These are phyloP conservation scores for Neonectria faginata DNA, from an alignment of 2,329 filamentous ascomycete genomes.

Conservation along the genomic window DNA sequence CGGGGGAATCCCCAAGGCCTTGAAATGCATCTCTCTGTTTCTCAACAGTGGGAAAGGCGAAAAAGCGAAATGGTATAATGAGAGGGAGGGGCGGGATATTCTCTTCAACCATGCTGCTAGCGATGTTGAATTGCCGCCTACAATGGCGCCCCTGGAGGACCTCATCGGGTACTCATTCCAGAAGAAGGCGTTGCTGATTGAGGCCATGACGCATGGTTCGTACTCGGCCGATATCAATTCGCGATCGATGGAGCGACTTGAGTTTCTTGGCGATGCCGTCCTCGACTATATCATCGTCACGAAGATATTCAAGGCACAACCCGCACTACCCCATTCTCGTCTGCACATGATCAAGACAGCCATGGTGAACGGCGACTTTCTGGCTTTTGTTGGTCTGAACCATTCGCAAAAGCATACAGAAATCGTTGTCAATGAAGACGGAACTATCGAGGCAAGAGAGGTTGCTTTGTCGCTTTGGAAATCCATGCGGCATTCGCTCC, in stretches of 20 bases:
- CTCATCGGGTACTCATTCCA: conserved; percentile 79
- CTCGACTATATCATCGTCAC: conserved; percentile 81
- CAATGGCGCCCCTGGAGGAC: conserved; percentile 66
- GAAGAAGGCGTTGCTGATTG: conserved; percentile 75
- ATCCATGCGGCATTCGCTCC: conserved; percentile 72
- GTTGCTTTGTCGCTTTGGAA: conserved; percentile 68
- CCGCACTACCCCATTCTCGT: conserved; percentile 60
- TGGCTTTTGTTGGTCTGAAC: conserved; percentile 79
- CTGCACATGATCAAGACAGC: conserved; percentile 84
- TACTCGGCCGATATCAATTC: conserved; percentile 56
- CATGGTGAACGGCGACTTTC: conserved; percentile 82
- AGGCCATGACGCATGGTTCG: conserved; percentile 85
- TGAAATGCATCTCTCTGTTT: conserved; percentile 74
- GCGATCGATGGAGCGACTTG: conserved; percentile 75
- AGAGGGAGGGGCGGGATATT: conserved; percentile 54
- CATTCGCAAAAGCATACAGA: conserved; percentile 42
- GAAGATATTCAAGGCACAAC: conserved; percentile 63
- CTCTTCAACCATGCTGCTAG: conserved; percentile 58
- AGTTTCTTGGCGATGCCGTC: conserved; percentile 88
- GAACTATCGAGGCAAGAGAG: conserved; percentile 36
- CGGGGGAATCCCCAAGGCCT: conserved; percentile 73
- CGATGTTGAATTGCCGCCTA: conserved; percentile 52
- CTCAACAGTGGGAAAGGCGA: conserved; percentile 63
- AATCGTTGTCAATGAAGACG: conserved; percentile 30
- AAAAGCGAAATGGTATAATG: conserved; percentile 59